These are phyloP conservation scores for Aphanomyces invadans DNA, from an alignment of 352 stramenopile genomes.

Conservation along the genomic window DNA sequence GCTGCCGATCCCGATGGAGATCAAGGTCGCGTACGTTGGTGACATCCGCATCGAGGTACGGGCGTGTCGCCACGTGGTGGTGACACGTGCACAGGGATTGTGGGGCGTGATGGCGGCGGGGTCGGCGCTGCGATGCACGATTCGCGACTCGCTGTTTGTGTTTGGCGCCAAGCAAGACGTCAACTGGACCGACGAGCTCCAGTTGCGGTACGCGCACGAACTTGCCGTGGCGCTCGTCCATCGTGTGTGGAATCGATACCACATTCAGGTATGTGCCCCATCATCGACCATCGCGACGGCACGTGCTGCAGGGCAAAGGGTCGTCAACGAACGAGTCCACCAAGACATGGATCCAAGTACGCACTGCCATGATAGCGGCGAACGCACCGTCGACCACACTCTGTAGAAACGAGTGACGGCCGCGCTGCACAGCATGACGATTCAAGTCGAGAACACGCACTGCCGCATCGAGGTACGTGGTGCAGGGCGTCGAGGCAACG, in stretches of 20 bases:
- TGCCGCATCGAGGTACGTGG: slow-evolving; percentile 55
- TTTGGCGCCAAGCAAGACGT: slow-evolving; percentile 40
- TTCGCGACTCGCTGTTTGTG: slow-evolving; percentile 58
- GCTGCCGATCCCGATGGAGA: slow-evolving; percentile 54
- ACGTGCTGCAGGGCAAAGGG: slow-evolving; percentile 27
- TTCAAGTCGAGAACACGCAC: slow-evolving; percentile 57
- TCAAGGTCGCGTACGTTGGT: slow-evolving; percentile 59
- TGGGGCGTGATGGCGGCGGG: slow-evolving; percentile 44
- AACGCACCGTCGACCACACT: no score
- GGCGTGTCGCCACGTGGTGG: neutral
- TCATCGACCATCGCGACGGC: no score
- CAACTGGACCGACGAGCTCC: slow-evolving; percentile 60
- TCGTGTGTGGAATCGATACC: slow-evolving; percentile 31
- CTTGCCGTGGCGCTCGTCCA: slow-evolving; percentile 51
- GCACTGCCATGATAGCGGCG: no score
- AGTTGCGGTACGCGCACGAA: slow-evolving; percentile 61
- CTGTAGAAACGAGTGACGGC: slow-evolving; percentile 46
- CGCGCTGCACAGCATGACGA: slow-evolving; percentile 43
- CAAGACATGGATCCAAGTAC: slow-evolving; percentile 51
- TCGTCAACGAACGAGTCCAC: slow-evolving; percentile 38
- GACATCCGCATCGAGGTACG: slow-evolving; percentile 56
- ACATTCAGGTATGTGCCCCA: slow-evolving; percentile 14
- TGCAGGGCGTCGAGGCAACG: no score
- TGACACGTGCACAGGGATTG: neutral
- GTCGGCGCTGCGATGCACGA: slow-evolving; percentile 40